Conservation (phyloP, 805 yeast genomes). For the Yamadazyma tumulicola region DNA sequence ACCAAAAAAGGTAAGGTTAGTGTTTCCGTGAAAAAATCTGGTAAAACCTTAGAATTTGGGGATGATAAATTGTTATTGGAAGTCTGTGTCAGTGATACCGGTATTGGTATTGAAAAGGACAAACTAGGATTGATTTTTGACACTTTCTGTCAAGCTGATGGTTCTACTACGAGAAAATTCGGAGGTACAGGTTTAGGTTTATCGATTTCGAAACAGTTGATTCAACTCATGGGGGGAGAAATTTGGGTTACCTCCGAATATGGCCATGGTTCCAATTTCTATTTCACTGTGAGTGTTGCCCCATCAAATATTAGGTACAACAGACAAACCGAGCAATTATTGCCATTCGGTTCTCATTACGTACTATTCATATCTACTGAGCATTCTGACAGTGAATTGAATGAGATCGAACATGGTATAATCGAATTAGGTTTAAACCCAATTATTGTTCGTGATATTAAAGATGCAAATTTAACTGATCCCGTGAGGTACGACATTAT, state of each 20-base stretch:
- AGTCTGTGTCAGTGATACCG: constrained; percentile 86
- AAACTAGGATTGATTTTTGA: constrained; percentile 83
- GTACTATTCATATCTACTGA: constrained; percentile 68
- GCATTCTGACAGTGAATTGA: constrained; percentile 49
- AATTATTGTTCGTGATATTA: constrained; percentile 51
- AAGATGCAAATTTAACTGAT: constrained; percentile 53
- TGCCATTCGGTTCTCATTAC: constrained; percentile 69
- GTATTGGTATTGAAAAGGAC: constrained; percentile 85
- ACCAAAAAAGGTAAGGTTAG: constrained; percentile 81
- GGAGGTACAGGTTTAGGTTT: constrained; percentile 93
- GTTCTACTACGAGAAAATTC: constrained; percentile 86
- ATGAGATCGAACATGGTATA: constrained; percentile 51
- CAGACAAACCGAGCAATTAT: constrained; percentile 62
- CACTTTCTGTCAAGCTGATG: constrained; percentile 91
- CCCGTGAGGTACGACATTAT: constrained; percentile 73
- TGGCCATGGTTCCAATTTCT: constrained; percentile 80
- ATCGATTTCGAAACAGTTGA: constrained; percentile 81
- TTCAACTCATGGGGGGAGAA: constrained; percentile 90
- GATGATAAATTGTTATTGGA: constrained; percentile 55
- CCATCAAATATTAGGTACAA: constrained; percentile 62
- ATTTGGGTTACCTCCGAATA: constrained; percentile 84
- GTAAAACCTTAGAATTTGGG: constrained; percentile 29
- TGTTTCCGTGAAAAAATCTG: constrained; percentile 61
- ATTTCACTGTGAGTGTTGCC: constrained; percentile 75
- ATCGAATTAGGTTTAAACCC: constrained; percentile 59